Evolutionary conservation across 1,139 yeast genomes (phyloP).

Genomic region (Nakaseomyces nivariensis): DNA sequence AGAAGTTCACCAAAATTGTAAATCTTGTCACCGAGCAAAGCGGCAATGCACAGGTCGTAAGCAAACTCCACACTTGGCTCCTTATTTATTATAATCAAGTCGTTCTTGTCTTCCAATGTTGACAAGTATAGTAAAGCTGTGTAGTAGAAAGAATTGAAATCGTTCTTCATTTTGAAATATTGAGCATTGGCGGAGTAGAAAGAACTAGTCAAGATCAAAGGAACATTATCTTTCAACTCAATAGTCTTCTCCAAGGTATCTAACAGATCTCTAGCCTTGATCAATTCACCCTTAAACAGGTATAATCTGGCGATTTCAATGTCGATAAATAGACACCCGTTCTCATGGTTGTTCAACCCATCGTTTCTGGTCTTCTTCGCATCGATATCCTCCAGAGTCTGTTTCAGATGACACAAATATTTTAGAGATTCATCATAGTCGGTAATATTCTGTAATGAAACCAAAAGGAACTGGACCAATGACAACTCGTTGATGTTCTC

Average conservation of each 20-base stretch:
- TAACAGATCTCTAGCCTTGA: constrained; percentile 59
- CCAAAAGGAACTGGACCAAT: constrained; percentile 62
- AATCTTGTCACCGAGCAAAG: constrained; percentile 81
- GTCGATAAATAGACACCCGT: constrained; percentile 49
- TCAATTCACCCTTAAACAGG: constrained; percentile 46
- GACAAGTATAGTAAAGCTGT: constrained; percentile 55
- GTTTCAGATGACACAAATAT: constrained; percentile 44
- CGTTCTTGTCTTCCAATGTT: constrained; percentile 37
- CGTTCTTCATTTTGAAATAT: constrained; percentile 61
- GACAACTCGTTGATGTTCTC: constrained; percentile 70
- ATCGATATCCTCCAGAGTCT: constrained; percentile 34
- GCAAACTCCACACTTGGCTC: constrained; percentile 51
- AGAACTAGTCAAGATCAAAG: constrained; percentile 68
- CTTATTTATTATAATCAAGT: constrained; percentile 28
- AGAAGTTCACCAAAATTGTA: constrained; percentile 94
- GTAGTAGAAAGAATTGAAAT: constrained; percentile 72
- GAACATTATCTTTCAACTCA: constrained; percentile 52
- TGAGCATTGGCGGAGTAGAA: constrained; percentile 76
- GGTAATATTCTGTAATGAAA: constrained; percentile 34
- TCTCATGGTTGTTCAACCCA: constrained; percentile 28
- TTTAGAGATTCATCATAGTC: constrained; percentile 45
- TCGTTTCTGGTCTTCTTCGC: constrained; percentile 29
- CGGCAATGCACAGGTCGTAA: constrained; percentile 75
- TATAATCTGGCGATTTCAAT: constrained; percentile 72
- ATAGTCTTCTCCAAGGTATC: constrained; percentile 51